phyloP scores from a whole-genome alignment of 768 basidiomycete species.

The Infundibulicybe gibba region DNA sequence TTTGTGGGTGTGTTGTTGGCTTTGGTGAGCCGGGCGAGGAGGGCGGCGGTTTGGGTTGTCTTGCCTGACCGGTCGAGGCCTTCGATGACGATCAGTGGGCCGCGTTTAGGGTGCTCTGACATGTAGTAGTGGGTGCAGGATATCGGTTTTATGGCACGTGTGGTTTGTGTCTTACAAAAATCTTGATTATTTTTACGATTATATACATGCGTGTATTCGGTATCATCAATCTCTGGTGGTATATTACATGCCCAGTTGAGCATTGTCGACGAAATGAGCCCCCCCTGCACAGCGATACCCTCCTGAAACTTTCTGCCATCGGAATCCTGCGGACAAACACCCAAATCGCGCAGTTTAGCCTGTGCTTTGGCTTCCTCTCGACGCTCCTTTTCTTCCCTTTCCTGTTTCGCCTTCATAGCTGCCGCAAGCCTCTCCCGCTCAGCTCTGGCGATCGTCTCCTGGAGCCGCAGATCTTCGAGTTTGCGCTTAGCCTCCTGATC shows the following conservation, averaged over 20 bases:
- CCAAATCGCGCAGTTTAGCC: constrained; percentile 38
- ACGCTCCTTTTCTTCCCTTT: neutral
- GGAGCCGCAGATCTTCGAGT: constrained; percentile 19
- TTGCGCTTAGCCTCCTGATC: constrained; percentile 24
- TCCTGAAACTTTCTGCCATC: constrained; percentile 14
- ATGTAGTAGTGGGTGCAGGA: too few species aligned
- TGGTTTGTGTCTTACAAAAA: too few species aligned
- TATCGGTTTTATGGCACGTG: too few species aligned
- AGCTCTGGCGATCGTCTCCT: constrained; percentile 9
- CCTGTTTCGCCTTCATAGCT: neutral
- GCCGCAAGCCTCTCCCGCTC: neutral
- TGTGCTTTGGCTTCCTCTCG: constrained; percentile 39
- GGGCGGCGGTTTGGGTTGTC: constrained; percentile 74
- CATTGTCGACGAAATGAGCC: constrained; percentile 15
- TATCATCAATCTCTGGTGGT: too few species aligned
- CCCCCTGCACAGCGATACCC: constrained; percentile 25
- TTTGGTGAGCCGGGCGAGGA: constrained; percentile 51
- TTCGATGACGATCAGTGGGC: constrained; percentile 89
- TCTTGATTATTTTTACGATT: too few species aligned
- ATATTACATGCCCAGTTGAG: constrained; percentile 10
- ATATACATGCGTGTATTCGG: too few species aligned
- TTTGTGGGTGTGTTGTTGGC: constrained; percentile 43
- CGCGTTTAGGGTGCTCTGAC: constrained; percentile 31
- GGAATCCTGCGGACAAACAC: constrained; percentile 36
- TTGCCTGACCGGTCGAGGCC: constrained; percentile 97